phyloP scores from a whole-genome alignment of 2,329 filamentous ascomycete species.

The Penicillium glabrum region DNA sequence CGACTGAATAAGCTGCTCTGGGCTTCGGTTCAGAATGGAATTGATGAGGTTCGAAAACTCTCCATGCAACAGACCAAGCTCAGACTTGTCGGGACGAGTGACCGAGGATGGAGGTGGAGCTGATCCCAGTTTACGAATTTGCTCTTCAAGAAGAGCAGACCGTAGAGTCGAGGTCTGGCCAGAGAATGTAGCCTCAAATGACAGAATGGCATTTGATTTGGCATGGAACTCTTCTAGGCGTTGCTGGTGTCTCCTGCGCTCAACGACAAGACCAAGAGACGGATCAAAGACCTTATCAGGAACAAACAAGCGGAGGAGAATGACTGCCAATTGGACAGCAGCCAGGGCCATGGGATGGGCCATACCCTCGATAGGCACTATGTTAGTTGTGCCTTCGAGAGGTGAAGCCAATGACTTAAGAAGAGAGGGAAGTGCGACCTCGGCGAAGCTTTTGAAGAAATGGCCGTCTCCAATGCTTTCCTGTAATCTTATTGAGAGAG shows the following conservation, averaged over 20 bases:
- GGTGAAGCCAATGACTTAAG: slow-evolving; percentile 24
- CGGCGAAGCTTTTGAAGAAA: slow-evolving; percentile 37
- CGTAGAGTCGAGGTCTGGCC: slow-evolving; percentile 69
- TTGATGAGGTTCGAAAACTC: slow-evolving; percentile 79
- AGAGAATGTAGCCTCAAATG: slow-evolving; percentile 67
- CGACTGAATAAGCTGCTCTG: slow-evolving; percentile 31
- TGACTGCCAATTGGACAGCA: slow-evolving; percentile 74
- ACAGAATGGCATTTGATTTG: slow-evolving; percentile 60
- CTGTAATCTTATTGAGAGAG: slow-evolving; percentile 18
- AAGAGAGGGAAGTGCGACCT: slow-evolving; percentile 29
- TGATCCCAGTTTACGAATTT: slow-evolving; percentile 64
- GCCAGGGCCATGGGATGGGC: slow-evolving; percentile 55
- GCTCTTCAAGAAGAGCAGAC: slow-evolving; percentile 60
- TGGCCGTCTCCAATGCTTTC: slow-evolving; percentile 25
- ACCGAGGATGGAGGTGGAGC: slow-evolving; percentile 67
- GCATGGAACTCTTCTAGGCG: slow-evolving; percentile 56
- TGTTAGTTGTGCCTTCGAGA: background rate
- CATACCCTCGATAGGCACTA: slow-evolving; percentile 14
- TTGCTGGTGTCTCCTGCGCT: slow-evolving; percentile 59
- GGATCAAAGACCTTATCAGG: slow-evolving; percentile 88
- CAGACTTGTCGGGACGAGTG: slow-evolving; percentile 68
- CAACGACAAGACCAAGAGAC: slow-evolving; percentile 60
- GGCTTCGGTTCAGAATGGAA: slow-evolving; percentile 52
- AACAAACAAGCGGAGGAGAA: slow-evolving; percentile 75
- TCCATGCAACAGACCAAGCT: slow-evolving; percentile 71